Evolutionary conservation across 208 protist genomes (phyloP), one percentile per base, ranked within the genome.

Genomic region (Trypanosoma avium): DNA sequence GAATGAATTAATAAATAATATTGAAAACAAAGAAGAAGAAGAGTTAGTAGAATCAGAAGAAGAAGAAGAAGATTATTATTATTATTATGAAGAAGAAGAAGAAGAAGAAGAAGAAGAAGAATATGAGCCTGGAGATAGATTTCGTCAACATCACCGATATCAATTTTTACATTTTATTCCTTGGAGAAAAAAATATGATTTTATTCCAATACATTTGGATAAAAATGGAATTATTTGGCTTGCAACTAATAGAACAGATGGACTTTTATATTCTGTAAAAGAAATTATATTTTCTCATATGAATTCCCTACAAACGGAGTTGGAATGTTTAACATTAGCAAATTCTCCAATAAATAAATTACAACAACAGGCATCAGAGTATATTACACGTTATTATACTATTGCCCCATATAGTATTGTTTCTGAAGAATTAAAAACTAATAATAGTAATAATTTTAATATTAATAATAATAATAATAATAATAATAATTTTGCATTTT

Each of bases 171-270:
- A 86, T 68, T 67, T 47, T 29, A 33, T 82, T 7, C 50, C 61
- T 7, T 52, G 46, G 24, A 50, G 53, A 61, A 63, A 68, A 57
- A n/a, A 26, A 8, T 46, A 71, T 48, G 40, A 24, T 8, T 77
- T 77, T 67, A 22, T 82, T 38, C 70, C 76, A 1, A 50, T 72
- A 24, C 48, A 77, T 36, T 60, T 76, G 6, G 84, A 91, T 60
- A 32, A 56, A 9, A 91, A 85, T 67, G 84, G 84, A 22, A 49
- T 81, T 29, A 64, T 78, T 36, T 91, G 84, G 84, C 71, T 91
- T 26, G 81, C 74, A 5, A 71, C 65, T 9, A 69, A 86, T 57
- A 66, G 78, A 1, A 63, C 78, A 12, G 79, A 81, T 56, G 84
- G 84, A 0, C 55, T 81, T 45, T 79, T 75, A 9, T 91, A 91